Evolutionary conservation across 2,329 filamentous ascomycete genomes (phyloP), one percentile per base, ranked within the genome.

Genomic region (Diaporthe sp.): DNA sequence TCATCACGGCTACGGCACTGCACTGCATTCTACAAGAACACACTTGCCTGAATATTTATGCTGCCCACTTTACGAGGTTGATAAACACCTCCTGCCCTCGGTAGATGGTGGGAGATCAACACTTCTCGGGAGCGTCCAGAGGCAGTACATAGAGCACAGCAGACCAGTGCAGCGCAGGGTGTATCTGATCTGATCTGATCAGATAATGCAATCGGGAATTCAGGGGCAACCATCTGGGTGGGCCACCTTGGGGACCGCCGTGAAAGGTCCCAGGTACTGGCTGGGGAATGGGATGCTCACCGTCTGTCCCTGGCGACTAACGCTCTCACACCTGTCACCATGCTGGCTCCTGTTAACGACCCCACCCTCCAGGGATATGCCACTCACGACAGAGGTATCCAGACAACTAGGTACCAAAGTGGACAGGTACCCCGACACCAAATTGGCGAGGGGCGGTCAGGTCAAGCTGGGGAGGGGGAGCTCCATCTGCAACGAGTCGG

Each of bases 361-460:
- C 65, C 47, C 47, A 53, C 47, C 47, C 20, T 68, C 28, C 44
- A 39, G 57, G 57, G 31, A 51, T 49, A 22, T 49, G 44, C 20
- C 7, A 49, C 7, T 10, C 20, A 49, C 8, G 20, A 49, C 17
- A 39, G 3, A 39, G 37, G 37, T 39, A 12, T 39, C 42, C 42
- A 44, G 42, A 44, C 42, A 10, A 39, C 37, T 39, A 12, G 37
- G 37, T 44, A 5, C 42, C 17, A 15, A 5, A 44, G 10, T 20
- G 6, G 15, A 44, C 63, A 34, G 6, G 44, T 49, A n/a, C 63
- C 44, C 17, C 9, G 44, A 34, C 20, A 34, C 63, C 63, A 67
- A 51, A 51, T 68, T 51, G 63, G 47, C 22, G 63, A 68, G 60
- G 60, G 60, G 60, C 60, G 61, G 61, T 67, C 63, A 53, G 63